phyloP scores from a whole-genome alignment of 163 green algal genomes.

The Volvox carteri region DNA sequence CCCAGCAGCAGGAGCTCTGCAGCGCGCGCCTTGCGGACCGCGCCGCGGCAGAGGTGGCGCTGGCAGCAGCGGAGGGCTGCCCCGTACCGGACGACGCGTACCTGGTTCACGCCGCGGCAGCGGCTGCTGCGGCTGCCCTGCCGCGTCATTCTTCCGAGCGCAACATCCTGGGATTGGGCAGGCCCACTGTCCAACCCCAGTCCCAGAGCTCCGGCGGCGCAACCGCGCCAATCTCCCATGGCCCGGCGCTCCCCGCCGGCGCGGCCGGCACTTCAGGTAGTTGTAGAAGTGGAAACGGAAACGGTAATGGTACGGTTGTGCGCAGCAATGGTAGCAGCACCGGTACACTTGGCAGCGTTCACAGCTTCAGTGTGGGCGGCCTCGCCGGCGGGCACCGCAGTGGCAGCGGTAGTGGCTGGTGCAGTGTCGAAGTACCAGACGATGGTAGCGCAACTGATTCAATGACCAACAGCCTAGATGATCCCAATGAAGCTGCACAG shows the following conservation, averaged over 20 bases:
- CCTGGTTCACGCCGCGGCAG: background rate
- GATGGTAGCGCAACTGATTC: background rate
- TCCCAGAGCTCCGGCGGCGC: background rate
- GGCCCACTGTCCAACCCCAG: background rate
- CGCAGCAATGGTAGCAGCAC: conserved; percentile 8
- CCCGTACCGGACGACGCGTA: background rate
- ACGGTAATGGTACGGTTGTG: background rate
- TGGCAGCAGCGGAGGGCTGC: conserved; percentile 6
- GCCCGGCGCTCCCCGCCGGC: no score
- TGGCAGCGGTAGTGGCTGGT: background rate
- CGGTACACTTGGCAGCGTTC: background rate
- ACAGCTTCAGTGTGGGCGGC: background rate
- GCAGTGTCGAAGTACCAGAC: background rate
- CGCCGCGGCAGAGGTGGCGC: background rate
- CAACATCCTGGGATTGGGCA: background rate
- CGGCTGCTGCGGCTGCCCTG: background rate
- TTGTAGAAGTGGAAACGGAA: no score
- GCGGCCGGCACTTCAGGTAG: no score
- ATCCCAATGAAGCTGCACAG: background rate
- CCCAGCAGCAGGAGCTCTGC: conserved; percentile 48
- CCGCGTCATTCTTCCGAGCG: background rate
- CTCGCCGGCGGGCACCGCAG: background rate
- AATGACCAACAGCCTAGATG: conserved; percentile 20
- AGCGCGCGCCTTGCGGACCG: conserved; percentile 16
- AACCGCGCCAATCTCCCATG: no score